Percentiles rank a stretch among this genome's conserved stretches.
phyloP scores from a whole-genome alignment of 1,284 basidiomycete genomes.

The Ceratobasidium sp. region DNA sequence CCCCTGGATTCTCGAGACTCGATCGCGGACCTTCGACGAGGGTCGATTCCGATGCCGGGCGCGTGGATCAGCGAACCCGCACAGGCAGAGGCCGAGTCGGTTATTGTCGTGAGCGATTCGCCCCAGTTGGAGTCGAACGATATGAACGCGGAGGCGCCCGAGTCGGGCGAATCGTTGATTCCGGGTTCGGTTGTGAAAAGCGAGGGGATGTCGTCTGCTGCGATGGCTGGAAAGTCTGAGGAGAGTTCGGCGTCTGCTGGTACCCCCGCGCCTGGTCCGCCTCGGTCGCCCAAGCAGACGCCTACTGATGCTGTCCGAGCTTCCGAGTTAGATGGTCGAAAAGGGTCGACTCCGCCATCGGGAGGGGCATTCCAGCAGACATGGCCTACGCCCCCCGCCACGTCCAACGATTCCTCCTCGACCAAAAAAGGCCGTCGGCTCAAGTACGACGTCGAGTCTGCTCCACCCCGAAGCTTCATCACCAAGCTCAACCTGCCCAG shows the following conservation, averaged over 20 bases:
- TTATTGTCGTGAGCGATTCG: constrained; percentile 40
- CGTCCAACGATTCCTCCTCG: neutral
- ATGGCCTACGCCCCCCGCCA: constrained; percentile 10
- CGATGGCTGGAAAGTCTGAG: neutral
- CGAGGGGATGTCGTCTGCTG: neutral
- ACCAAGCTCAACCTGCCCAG: constrained; percentile 20
- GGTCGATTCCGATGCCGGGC: constrained; percentile 6
- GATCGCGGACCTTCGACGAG: constrained; percentile 10
- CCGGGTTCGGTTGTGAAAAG: neutral
- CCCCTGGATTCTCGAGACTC: neutral
- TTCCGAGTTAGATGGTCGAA: neutral
- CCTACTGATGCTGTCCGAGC: neutral
- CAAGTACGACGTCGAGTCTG: constrained; percentile 25
- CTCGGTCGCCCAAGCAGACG: neutral
- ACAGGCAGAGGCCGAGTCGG: neutral
- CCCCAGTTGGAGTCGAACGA: constrained; percentile 26
- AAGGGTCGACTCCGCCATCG: constrained; percentile 1
- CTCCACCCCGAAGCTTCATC: constrained; percentile 27
- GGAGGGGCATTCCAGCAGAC: neutral
- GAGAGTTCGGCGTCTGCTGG: neutral
- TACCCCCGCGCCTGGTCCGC: neutral
- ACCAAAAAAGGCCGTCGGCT: constrained; percentile 28
- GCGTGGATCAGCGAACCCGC: constrained; percentile 1
- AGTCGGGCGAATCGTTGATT: constrained; percentile 15
- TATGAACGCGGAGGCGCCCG: constrained; percentile 10